A percentile compares a stretch with the other conserved stretches of the same genome.
Conservation (phyloP, 2,329 filamentous ascomycete species). For the Penicillium italicum region DNA sequence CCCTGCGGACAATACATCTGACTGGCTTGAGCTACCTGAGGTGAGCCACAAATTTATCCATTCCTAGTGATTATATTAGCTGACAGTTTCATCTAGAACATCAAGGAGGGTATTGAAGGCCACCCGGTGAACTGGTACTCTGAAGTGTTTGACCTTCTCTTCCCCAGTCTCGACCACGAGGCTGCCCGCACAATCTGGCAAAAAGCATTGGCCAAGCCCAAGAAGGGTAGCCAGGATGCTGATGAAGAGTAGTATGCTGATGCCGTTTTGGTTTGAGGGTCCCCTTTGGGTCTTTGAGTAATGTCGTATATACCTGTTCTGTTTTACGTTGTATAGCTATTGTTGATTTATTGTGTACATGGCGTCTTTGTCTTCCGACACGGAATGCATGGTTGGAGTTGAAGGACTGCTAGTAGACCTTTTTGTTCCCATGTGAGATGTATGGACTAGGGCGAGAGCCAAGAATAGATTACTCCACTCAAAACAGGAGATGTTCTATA, state of each 20-base stretch:
- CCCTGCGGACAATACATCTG: constrained; percentile 89
- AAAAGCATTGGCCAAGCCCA: constrained; percentile 55
- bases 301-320: constrained; percentile 18
- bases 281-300: background rate
- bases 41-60: constrained; percentile 55
- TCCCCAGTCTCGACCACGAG: constrained; percentile 72
- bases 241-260: constrained; percentile 26
- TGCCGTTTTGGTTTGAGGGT: constrained; percentile 9
- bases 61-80: constrained; percentile 9
- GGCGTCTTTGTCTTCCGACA: constrained; percentile 28
- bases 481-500: background rate
- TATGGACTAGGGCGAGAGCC: background rate
- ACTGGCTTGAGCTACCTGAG: constrained; percentile 96
- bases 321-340: constrained; percentile 16
- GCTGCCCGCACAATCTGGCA: constrained; percentile 71
- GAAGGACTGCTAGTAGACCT: constrained; percentile 11
- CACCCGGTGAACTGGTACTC: constrained; percentile 89
- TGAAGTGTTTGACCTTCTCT: constrained; percentile 89
- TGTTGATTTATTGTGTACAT: constrained; percentile 25
- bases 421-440: constrained; percentile 9
- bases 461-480: constrained; percentile 16
- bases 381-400: constrained; percentile 38
- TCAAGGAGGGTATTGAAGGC: constrained; percentile 93
- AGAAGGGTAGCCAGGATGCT: constrained; percentile 39
- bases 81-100: constrained; percentile 63